Conservation (phyloP, 1,139 yeast genomes). For the Dujonia santamariae region DNA sequence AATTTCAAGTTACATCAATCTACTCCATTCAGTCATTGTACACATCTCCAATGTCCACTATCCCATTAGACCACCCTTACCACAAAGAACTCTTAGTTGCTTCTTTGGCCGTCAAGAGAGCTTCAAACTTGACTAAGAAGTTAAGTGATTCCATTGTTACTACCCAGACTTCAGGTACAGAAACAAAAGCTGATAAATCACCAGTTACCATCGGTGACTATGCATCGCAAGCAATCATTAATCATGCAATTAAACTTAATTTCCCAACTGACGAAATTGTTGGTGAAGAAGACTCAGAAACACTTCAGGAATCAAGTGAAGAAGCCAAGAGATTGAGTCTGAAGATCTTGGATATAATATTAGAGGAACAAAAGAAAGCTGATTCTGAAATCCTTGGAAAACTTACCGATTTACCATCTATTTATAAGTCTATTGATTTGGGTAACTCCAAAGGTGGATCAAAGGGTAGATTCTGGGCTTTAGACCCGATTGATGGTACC, state of each 20-base stretch:
- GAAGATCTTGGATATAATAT: constrained; percentile 49
- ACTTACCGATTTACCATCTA: constrained; percentile 43
- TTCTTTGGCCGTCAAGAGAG: constrained; percentile 85
- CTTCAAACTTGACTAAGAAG: constrained; percentile 70
- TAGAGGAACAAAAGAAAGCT: constrained; percentile 38
- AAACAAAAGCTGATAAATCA: constrained; percentile 82
- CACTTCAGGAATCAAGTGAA: constrained; percentile 48
- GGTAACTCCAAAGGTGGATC: constrained; percentile 79
- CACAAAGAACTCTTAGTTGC: constrained; percentile 71
- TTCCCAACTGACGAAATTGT: constrained; percentile 86
- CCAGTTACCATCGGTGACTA: constrained; percentile 98
- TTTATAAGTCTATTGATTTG: constrained; percentile 67
- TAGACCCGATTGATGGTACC: constrained; percentile 98
- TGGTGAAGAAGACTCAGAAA: constrained; percentile 88
- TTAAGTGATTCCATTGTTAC: constrained; percentile 67
- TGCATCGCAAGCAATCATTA: constrained; percentile 92
- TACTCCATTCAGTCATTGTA: no score
- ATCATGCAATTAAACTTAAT: constrained; percentile 71
- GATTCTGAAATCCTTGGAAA: constrained; percentile 32
- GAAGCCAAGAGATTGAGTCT: constrained; percentile 31
- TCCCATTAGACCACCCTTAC: constrained; percentile 25
- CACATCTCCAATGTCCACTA: neutral
- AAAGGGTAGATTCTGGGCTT: constrained; percentile 88
- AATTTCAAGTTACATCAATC: no score
- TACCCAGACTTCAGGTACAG: constrained; percentile 55